A percentile compares a stretch with the other conserved stretches of the same genome.
Evolutionary conservation across 2,329 filamentous ascomycete species (phyloP).

Genomic region (Xylaria sp.): DNA sequence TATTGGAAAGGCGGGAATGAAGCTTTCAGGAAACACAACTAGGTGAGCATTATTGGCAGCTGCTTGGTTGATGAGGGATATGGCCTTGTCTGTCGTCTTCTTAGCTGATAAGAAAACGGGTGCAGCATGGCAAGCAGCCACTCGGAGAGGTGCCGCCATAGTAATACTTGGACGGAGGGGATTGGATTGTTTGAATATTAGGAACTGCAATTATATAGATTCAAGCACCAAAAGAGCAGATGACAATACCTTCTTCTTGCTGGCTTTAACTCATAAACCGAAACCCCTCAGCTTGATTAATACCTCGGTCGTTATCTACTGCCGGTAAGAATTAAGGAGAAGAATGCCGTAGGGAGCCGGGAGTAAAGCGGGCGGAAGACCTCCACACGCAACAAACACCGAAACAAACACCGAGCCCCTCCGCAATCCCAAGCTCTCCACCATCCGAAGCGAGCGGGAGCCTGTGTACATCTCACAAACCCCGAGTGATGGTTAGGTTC

Average conservation of each 20-base stretch:
- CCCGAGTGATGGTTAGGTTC: neutral
- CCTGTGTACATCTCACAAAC: neutral
- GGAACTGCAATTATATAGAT: neutral
- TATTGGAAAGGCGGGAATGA: slow-evolving; percentile 16
- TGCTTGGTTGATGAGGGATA: slow-evolving; percentile 57
- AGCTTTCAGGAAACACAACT: slow-evolving; percentile 50
- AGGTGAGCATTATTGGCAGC: slow-evolving; percentile 57
- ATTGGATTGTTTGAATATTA: too few species aligned
- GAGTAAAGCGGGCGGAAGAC: neutral
- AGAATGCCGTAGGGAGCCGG: neutral
- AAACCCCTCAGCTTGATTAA: neutral
- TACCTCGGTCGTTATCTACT: neutral
- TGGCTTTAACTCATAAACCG: neutral
- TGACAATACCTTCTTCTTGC: neutral
- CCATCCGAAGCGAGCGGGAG: neutral
- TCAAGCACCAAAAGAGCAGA: neutral
- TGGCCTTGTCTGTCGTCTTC: slow-evolving; percentile 58
- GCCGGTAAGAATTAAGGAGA: neutral
- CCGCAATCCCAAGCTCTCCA: neutral
- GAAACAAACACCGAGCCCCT: neutral
- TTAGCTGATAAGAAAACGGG: slow-evolving; percentile 60
- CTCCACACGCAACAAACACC: neutral
- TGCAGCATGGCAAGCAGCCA: slow-evolving; percentile 50
- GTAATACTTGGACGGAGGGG: neutral
- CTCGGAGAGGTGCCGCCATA: slow-evolving; percentile 10